Base-by-base conservation (phyloP, 2,329 filamentous ascomycete genomes). In the Microascus cirrosus region DNA sequence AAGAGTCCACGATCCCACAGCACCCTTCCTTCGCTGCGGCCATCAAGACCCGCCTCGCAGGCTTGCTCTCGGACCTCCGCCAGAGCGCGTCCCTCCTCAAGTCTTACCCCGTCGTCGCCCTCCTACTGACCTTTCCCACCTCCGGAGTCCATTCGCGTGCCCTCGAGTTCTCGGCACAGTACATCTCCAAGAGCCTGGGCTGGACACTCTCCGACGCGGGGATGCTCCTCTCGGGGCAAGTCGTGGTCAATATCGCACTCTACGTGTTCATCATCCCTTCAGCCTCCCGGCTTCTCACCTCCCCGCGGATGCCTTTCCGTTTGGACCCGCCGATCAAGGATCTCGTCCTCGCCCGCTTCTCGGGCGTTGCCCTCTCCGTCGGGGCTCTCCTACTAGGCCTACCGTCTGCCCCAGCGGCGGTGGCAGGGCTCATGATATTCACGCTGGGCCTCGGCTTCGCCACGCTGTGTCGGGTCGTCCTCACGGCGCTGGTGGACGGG, bases 281-380 rank as follows among this genome's bases (percentile, higher is more conserved):
- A 1, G 42, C 62, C 11, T 65, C 62, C 3, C 60, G 55, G 20
- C 54, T 62, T 24, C 57, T 58, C 22, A 42, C 22, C 10, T 53
- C 56, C 5, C 45, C 48, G 20, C 24, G 20, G 12, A 15, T 53
- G 35, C 56, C 56, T 2, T 58, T 58, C 39, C 51, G 52, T 13
- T 36, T 58, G 4, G 12, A 24, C 11, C 35, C 56, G 20, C 24
- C 53, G 8, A 20, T 53, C 34, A 63, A 63, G 53, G 65, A 69
- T 57, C 61, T 65, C 12, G 25, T 63, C 25, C 62, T 69, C 20
- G 65, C 64, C 4, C 65, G 62, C 36, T 28, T 59, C 13, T 68
- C 67, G 0, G 62, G 64, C 1, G 54, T 59, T 2, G 59, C 59
- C 53, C 51, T 65, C 11, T 39, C 60, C 18, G 28, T 65, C 5